Evolutionary conservation across 2,329 filamentous ascomycete species (phyloP), one percentile per base, ranked within the genome.

Genomic region (Thelonectria discophora): DNA sequence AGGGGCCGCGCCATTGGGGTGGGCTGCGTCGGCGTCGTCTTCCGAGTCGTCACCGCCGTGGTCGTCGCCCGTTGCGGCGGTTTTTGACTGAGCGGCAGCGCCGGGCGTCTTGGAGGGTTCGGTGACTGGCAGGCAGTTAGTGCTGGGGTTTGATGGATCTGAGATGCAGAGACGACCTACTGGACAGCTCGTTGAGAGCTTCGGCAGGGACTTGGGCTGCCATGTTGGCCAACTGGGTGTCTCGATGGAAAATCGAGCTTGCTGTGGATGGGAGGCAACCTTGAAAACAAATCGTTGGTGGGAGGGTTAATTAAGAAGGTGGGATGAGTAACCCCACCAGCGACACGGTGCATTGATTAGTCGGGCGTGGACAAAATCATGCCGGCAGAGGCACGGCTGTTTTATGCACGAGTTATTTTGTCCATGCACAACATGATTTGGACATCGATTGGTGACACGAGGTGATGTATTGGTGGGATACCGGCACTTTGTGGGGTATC

Each of bases 41-140:
- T 85, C 83, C 37, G 83, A 84, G 15, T 83, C 84, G 60, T 85
- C 82, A 55, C 81, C 82, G 54, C 75, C 79, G 45, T 82, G 81
- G 12, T 81, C 77, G 55, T 78, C 78, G 56, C 76, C 76, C 64
- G 76, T 76, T 63, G 74, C 74, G 39, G 76, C 75, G 46, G 75
- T 73, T 47, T 78, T 76, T 46, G 76, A 72, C 53, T 78, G 78
- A 67, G 73, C 63, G 75, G 77, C 75, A 69, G 80, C 78, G 67
- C 76, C 75, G 62, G 78, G 79, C 56, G 72, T 72, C 66, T 76
- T 74, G 63, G 76, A 74, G 66, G 73, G 73, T 58, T 80, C 77
- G 67, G 74, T 75, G 71, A 82, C 79, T 82, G n/a, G n/a, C n/a
- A n/a, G n/a, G n/a, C n/a, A n/a, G n/a, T n/a, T n/a, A n/a, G n/a